Evolutionary conservation across 2,329 filamentous ascomycete genomes (phyloP).

Genomic region (Fusarium guadeloupense): DNA sequence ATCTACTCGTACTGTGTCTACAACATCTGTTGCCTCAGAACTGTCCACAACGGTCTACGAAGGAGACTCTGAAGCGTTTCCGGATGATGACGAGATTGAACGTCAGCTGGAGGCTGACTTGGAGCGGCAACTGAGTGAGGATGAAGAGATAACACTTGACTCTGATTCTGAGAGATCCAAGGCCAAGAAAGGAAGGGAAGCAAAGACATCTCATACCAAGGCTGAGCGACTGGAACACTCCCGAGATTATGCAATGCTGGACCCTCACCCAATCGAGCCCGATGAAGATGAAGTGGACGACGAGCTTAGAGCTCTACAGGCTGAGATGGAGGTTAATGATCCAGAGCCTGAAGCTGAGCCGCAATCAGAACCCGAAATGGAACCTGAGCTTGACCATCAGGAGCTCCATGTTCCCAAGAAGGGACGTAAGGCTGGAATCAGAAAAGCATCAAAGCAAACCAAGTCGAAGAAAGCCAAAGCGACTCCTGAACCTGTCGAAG

Average conservation of each 20-base stretch:
- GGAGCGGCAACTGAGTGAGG: conserved; percentile 63
- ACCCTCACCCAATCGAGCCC: conserved; percentile 55
- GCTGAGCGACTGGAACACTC: conserved; percentile 44
- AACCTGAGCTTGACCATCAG: conserved; percentile 40
- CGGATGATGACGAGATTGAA: conserved; percentile 72
- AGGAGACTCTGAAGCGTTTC: conserved; percentile 53
- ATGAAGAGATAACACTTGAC: conserved; percentile 59
- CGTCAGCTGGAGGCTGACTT: conserved; percentile 72
- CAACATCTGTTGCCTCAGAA: conserved; percentile 61
- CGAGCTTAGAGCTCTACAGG: conserved; percentile 60
- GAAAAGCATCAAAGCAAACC: conserved; percentile 63
- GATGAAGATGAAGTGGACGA: conserved; percentile 61
- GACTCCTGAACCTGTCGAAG: conserved; percentile 38
- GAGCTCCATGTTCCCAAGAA: conserved; percentile 62
- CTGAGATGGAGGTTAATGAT: conserved; percentile 56
- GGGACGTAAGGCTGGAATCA: conserved; percentile 60
- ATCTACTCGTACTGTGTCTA: conserved; percentile 52
- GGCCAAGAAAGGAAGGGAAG: conserved; percentile 43
- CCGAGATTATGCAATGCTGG: conserved; percentile 61
- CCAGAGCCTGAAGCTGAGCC: conserved; percentile 10
- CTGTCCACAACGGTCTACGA: conserved; percentile 59
- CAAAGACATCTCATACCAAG: conserved; percentile 43
- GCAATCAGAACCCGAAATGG: conserved; percentile 19
- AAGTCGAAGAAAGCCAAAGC: conserved; percentile 57
- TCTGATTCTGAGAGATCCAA: conserved; percentile 57